A percentile compares a stretch with the other conserved stretches of the same genome.
These are phyloP conservation scores for Cladosporium halotolerans DNA, from an alignment of 2,329 filamentous ascomycete genomes.

Conservation along the genomic window DNA sequence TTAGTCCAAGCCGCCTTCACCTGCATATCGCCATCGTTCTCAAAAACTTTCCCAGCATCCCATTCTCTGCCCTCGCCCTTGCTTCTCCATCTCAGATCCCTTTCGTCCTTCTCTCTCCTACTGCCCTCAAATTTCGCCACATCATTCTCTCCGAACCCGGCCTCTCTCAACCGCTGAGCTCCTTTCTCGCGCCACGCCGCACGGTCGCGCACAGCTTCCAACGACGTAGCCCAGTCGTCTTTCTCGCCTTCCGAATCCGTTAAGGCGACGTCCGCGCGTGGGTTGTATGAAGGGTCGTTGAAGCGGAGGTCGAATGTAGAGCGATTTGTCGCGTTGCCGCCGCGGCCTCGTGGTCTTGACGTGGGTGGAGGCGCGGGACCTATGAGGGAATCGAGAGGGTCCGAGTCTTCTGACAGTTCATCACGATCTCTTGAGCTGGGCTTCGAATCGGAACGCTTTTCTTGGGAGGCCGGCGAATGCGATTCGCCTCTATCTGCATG, in stretches of 20 bases:
- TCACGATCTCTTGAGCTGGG: not conserved
- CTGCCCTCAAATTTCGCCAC: conserved; percentile 65
- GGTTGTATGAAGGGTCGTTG: conserved; percentile 54
- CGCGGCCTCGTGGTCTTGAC: conserved; percentile 60
- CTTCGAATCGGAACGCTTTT: not conserved
- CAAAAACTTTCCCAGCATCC: conserved; percentile 61
- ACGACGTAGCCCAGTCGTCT: conserved; percentile 71
- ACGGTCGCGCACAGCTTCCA: conserved; percentile 74
- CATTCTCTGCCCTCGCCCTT: conserved; percentile 55
- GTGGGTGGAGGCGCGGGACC: conserved; percentile 46
- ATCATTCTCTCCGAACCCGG: conserved; percentile 71
- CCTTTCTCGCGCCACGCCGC: conserved; percentile 70
- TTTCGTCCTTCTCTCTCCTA: conserved; percentile 53
- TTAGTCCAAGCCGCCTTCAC: conserved; percentile 45
- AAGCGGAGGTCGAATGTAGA: conserved; percentile 78
- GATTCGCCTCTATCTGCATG: too few species aligned
- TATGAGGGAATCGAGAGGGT: conserved; percentile 58
- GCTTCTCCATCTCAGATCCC: conserved; percentile 37
- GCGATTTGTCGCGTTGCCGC: conserved; percentile 45
- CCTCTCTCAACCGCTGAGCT: conserved; percentile 66
- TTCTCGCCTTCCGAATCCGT: conserved; percentile 33
- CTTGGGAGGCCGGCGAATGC: too few species aligned
- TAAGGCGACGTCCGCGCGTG: conserved; percentile 48
- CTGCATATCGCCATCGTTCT: conserved; percentile 47
- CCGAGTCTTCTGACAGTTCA: conserved; percentile 44